Percentiles rank a stretch among this genome's conserved stretches.
Conservation (phyloP, 139 green algal genomes). For the Chlamydomonas sp. region DNA sequence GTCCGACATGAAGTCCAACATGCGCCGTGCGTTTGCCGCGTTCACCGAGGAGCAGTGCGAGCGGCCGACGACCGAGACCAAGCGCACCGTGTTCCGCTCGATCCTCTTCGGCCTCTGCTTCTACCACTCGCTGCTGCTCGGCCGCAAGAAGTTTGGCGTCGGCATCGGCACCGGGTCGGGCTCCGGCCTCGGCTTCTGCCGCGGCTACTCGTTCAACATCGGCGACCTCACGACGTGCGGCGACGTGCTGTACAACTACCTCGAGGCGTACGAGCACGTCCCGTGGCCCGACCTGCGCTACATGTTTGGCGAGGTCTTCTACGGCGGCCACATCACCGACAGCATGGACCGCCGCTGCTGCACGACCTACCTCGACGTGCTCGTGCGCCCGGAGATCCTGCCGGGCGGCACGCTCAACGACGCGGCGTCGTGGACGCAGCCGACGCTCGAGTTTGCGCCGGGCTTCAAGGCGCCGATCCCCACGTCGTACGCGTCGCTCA, state of each 20-base stretch:
- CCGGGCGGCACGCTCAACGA: conserved; percentile 42
- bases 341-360: conserved; percentile 77
- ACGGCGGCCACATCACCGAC: conserved; percentile 81
- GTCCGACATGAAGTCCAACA: conserved; percentile 82
- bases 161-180: conserved; percentile 73
- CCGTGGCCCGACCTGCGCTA: conserved; percentile 80
- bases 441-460: conserved; percentile 61
- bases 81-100: conserved; percentile 62
- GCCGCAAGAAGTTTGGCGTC: conserved; percentile 83
- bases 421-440: conserved; percentile 37
- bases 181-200: conserved; percentile 79
- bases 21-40: conserved; percentile 66
- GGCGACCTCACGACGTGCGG: conserved; percentile 76
- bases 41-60: conserved; percentile 63
- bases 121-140: conserved; percentile 83
- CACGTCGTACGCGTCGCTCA: conserved; percentile 54
- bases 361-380: conserved; percentile 76
- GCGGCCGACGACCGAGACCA: conserved; percentile 43
- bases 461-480: conserved; percentile 69
- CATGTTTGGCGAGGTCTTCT: conserved; percentile 84
- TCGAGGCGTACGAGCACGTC: conserved; percentile 64
- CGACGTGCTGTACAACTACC: conserved; percentile 81
- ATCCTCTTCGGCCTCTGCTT: conserved; percentile 84
- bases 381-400: conserved; percentile 70
- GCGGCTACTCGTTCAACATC: conserved; percentile 85